Evolutionary conservation across 2,329 filamentous ascomycete genomes (phyloP).

Genomic region (Cucurbitaria berberidis): DNA sequence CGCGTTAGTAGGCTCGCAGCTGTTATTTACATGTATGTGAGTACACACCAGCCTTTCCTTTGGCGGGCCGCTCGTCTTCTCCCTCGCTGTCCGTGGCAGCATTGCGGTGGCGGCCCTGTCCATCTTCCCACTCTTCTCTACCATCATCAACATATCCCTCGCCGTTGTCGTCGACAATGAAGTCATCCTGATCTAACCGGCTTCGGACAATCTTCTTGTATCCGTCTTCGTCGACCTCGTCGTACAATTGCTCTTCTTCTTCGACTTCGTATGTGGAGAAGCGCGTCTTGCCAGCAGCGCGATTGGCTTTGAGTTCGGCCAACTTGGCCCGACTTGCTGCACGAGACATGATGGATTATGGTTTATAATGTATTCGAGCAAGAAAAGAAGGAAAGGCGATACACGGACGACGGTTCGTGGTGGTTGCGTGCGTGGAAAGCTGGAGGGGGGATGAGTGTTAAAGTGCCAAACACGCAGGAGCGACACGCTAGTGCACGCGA

Average conservation of each 20-base stretch:
- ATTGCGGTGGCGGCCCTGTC: constrained; percentile 71
- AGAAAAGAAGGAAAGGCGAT: constrained; percentile 22
- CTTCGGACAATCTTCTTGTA: constrained; percentile 96
- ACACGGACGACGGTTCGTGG: constrained; percentile 10
- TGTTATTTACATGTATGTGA: not conserved
- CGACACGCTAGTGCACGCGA: constrained; percentile 31
- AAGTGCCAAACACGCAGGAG: constrained; percentile 9
- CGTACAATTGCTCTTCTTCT: constrained; percentile 85
- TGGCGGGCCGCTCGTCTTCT: constrained; percentile 68
- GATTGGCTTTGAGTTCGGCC: constrained; percentile 82
- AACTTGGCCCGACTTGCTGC: constrained; percentile 44
- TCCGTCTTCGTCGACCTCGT: constrained; percentile 93
- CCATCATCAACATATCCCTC: constrained; percentile 97
- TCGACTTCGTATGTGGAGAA: constrained; percentile 86
- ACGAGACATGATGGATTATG: constrained; percentile 43
- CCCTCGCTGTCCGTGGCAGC: constrained; percentile 74
- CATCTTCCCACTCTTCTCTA: constrained; percentile 71
- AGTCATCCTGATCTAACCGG: constrained; percentile 91
- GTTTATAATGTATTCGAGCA: constrained; percentile 10
- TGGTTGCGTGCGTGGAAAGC: constrained; percentile 27
- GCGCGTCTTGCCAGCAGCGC: constrained; percentile 88
- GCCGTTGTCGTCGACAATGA: constrained; percentile 97
- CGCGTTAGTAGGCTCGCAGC: constrained; percentile 21
- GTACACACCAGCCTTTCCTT: constrained; percentile 63
- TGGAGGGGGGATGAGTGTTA: constrained; percentile 28